Evolutionary conservation across 768 basidiomycete species (phyloP).

Genomic region (Trametes meyenii): DNA sequence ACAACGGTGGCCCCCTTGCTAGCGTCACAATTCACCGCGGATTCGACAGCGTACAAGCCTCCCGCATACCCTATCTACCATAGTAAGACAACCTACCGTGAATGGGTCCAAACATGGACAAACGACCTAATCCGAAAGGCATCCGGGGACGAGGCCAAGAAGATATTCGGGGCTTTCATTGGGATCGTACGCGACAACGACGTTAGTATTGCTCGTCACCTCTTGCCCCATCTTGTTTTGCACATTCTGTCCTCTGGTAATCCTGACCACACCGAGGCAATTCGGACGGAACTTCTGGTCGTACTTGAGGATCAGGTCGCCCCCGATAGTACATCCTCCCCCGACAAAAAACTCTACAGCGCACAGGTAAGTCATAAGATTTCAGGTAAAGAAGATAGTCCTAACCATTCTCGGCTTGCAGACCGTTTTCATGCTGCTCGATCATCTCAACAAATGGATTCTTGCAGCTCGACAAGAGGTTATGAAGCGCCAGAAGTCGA

Average conservation of each 20-base stretch:
- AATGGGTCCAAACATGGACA: slow-evolving; percentile 95
- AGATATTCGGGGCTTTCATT: slow-evolving; percentile 79
- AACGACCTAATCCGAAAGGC: slow-evolving; percentile 73
- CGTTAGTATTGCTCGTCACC: slow-evolving; percentile 88
- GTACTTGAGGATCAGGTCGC: slow-evolving; percentile 90
- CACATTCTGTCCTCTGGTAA: slow-evolving; percentile 80
- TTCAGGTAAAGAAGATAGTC: not conserved
- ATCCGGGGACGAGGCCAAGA: slow-evolving; percentile 56
- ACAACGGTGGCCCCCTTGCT: slow-evolving; percentile 88
- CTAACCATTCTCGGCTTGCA: slow-evolving; percentile 33
- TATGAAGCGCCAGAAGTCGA: slow-evolving; percentile 43
- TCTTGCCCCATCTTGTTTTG: slow-evolving; percentile 90
- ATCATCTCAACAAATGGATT: slow-evolving; percentile 92
- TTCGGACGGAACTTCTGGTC: slow-evolving; percentile 73
- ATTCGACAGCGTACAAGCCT: slow-evolving; percentile 19
- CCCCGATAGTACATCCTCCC: slow-evolving; percentile 53
- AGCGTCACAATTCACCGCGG: slow-evolving; percentile 58
- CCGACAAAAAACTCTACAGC: slow-evolving; percentile 85
- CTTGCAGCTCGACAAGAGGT: slow-evolving; percentile 72
- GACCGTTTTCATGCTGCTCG: slow-evolving; percentile 93
- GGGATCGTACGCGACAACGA: slow-evolving; percentile 84
- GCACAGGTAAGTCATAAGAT: slow-evolving; percentile 70
- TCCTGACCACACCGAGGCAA: slow-evolving; percentile 60
- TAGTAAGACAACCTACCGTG: slow-evolving; percentile 78
- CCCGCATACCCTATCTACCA: slow-evolving; percentile 73